Evolutionary conservation across 441 rosid species (phyloP).

Genomic region (Corymbia calophylla): DNA sequence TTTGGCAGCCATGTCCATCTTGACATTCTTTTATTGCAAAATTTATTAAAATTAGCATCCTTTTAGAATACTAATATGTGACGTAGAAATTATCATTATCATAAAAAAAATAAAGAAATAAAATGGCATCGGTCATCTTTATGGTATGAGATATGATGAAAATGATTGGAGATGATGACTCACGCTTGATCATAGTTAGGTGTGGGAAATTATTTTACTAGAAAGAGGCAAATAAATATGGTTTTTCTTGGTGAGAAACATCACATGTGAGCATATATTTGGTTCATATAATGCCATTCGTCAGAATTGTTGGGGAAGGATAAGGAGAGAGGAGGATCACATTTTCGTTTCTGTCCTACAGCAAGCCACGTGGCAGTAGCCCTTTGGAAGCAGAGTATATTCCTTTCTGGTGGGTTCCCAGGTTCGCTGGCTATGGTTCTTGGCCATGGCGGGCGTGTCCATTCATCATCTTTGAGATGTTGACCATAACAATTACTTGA

Average conservation of each 20-base stretch:
- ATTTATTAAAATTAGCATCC: not conserved
- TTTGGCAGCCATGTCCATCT: not conserved
- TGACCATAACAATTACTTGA: not conserved
- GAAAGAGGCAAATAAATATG: not conserved
- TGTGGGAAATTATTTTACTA: not conserved
- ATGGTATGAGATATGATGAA: not conserved
- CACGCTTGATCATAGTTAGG: not conserved
- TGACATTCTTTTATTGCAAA: not conserved
- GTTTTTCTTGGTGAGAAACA: not conserved
- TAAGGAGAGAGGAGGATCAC: conserved; percentile 5
- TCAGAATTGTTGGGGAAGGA: not conserved
- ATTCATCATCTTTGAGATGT: not conserved
- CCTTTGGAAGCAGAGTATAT: conserved; percentile 4
- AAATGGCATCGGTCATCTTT: too few species aligned
- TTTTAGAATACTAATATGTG: not conserved
- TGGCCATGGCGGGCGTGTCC: not conserved
- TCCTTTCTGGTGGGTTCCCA: not conserved
- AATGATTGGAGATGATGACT: not conserved
- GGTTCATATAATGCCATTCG: not conserved
- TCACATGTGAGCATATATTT: not conserved
- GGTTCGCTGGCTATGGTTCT: not conserved
- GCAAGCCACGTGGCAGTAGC: conserved; percentile 16
- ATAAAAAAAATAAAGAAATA: not conserved
- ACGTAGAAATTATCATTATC: not conserved
- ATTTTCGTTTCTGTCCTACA: not conserved